Evolutionary conservation across 192 early-diverging fungal species (phyloP).

Genomic region (Oehlia diaphana): DNA sequence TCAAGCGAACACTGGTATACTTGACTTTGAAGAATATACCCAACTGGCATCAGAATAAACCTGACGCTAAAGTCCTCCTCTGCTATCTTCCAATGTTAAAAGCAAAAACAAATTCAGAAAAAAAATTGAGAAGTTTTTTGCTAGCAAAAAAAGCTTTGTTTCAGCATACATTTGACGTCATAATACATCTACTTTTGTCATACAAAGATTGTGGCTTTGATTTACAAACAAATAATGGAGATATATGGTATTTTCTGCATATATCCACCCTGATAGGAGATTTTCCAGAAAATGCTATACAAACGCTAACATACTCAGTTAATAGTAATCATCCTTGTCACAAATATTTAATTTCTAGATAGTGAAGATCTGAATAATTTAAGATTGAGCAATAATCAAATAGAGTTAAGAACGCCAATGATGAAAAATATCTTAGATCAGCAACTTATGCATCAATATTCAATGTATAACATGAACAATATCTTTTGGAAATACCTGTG

Average conservation of each 20-base stretch:
- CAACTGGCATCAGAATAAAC: background rate
- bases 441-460: too few species aligned
- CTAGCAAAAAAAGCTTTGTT: too few species aligned
- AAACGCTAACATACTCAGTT: background rate
- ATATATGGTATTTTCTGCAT: background rate
- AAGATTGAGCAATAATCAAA: too few species aligned
- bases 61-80: background rate
- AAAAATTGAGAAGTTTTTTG: too few species aligned
- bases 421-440: too few species aligned
- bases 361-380: background rate
- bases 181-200: too few species aligned
- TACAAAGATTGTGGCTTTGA: background rate
- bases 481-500: too few species aligned
- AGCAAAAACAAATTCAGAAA: background rate
- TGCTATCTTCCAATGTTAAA: background rate
- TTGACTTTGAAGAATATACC: background rate
- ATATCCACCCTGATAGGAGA: conserved; percentile 3
- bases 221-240: background rate
- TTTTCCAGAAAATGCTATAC: background rate
- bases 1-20: background rate
- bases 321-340: background rate
- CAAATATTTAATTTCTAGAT: background rate
- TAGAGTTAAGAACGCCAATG: too few species aligned
- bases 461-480: too few species aligned
- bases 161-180: too few species aligned